A percentile compares a stretch with the other conserved stretches of the same genome.
These are phyloP conservation scores for Pseudocercospora macadamiae DNA, from an alignment of 2,329 filamentous ascomycete species.

Conservation along the genomic window DNA sequence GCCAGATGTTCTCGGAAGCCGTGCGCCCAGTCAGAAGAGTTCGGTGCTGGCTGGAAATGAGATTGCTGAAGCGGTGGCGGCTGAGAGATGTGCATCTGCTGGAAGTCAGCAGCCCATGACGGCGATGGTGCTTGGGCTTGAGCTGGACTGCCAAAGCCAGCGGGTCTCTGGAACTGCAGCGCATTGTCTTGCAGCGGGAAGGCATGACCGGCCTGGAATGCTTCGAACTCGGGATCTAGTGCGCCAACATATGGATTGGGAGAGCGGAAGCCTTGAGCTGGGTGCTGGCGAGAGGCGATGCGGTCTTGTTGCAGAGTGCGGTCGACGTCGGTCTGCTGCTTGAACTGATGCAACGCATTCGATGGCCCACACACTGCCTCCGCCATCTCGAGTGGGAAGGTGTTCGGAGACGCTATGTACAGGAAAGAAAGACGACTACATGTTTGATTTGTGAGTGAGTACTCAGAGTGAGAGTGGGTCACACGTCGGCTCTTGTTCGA, in stretches of 20 bases:
- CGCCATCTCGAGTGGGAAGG: conserved; percentile 54
- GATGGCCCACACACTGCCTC: conserved; percentile 74
- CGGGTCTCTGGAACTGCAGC: conserved; percentile 41
- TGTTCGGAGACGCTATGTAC: not conserved
- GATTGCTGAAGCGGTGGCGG: conserved; percentile 50
- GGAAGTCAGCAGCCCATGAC: conserved; percentile 56
- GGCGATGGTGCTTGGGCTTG: conserved; percentile 37
- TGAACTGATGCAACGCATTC: conserved; percentile 73
- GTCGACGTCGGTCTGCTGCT: conserved; percentile 70
- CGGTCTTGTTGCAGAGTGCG: conserved; percentile 75
- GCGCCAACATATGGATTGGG: conserved; percentile 56
- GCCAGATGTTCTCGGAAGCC: conserved; percentile 58
- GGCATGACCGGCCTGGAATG: conserved; percentile 61
- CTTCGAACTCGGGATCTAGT: conserved; percentile 69
- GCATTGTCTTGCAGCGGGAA: conserved; percentile 41
- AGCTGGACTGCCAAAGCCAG: conserved; percentile 28
- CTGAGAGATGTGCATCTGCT: conserved; percentile 48
- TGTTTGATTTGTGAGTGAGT: too few relatives aligned
- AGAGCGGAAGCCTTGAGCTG: conserved; percentile 64
- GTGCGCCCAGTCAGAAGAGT: conserved; percentile 56
- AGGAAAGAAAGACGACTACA: not conserved
- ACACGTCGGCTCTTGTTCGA: too few relatives aligned
- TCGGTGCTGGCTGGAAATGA: conserved; percentile 43
- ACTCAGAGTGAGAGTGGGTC: too few relatives aligned
- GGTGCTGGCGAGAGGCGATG: conserved; percentile 53